Evolutionary conservation across 257 asterid species (phyloP), one percentile per base, ranked within the genome.

Genomic region (Salvia rosmarinus): DNA sequence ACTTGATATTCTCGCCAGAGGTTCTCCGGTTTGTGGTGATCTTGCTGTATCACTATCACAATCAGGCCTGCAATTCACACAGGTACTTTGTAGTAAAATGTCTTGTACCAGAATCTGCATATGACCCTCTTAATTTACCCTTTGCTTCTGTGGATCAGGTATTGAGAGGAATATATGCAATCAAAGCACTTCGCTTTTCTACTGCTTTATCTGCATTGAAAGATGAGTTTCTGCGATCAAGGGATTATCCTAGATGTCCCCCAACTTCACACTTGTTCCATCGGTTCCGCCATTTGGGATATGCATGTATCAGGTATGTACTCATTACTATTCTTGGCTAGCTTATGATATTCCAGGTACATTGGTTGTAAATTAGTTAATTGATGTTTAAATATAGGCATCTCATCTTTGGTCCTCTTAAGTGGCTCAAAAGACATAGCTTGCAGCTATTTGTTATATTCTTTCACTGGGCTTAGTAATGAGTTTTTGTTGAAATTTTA

Each of bases 171-270:
- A 84, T 79, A 54, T 91, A 95, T 71, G 99, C 99, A 71, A 85
- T 91, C 81, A 89, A 84, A 87, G 91, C 99, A 21, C 96, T 95
- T 59, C 97, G 96, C n/a, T 91, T 95, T 84, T 89, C 99, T 77
- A 87, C 99, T 58, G 99, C 99, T 74, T 78, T 91, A 67, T 91
- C 99, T 77, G 95, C 90, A 70, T 80, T 95, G 73, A 95, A 89
- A 82, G 99, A 95, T 19, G 99, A 95, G 82, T 89, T 88, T 80
- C 82, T 89, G 83, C 87, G 99, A 12, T 95, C 99, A 68, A 91
- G 99, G 85, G 99, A 95, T 86, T 88, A 95, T 85, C 99, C 99
- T 73, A 85, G 96, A 70, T 95, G 99, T 55, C 98, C 97, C 74
- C 96, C 96, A 30, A 95, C 98, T 62, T 91, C 99, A 34, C 98